Conservation (phyloP, 192 early-diverging fungal species). For the Backusella tarrabulga region DNA sequence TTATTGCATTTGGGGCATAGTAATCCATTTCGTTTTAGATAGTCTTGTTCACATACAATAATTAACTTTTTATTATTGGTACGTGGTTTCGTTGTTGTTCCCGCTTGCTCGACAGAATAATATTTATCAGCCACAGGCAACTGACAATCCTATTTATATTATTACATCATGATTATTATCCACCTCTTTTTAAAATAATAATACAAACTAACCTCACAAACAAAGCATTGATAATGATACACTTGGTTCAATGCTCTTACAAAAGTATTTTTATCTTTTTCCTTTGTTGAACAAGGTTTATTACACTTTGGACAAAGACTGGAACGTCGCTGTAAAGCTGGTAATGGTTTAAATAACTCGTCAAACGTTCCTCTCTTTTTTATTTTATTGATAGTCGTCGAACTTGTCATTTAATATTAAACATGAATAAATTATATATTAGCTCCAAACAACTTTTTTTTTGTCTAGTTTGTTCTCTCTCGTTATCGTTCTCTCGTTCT, state of each 20-base stretch:
- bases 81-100: background rate
- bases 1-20: constrained; percentile 11
- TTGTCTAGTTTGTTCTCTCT: background rate
- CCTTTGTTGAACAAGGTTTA: background rate
- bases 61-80: background rate
- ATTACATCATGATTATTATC: background rate
- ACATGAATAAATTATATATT: background rate
- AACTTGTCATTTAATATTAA: constrained; percentile 6
- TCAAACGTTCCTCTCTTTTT: background rate
- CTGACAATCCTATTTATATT: constrained; percentile 9
- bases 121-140: constrained; percentile 6
- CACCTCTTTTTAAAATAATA: background rate
- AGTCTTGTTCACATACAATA: constrained; percentile 3
- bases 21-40: background rate
- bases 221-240: constrained; percentile 22
- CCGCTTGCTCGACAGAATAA: background rate
- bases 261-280: background rate
- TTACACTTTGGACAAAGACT: constrained; percentile 11
- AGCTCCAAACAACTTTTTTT: background rate
- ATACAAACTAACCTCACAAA: constrained; percentile 15
- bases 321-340: constrained; percentile 14
- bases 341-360: background rate
- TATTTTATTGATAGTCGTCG: background rate
- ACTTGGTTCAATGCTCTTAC: constrained; percentile 16
- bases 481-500: background rate